These are phyloP conservation scores for Paralagenidium karlingii DNA, from an alignment of 352 stramenopile species.

Conservation along the genomic window DNA sequence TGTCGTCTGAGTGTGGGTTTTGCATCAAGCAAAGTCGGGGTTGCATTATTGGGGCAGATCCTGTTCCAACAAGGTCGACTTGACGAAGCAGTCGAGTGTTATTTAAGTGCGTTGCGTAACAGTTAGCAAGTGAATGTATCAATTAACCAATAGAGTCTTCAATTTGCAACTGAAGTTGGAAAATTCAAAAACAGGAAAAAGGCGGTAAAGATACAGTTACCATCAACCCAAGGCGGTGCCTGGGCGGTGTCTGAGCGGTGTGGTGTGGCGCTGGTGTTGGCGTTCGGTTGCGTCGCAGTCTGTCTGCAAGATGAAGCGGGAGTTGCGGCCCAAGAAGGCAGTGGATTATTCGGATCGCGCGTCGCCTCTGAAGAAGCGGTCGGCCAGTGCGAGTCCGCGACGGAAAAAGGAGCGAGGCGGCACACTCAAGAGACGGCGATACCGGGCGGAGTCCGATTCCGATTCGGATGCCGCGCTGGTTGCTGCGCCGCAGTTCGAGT, in stretches of 20 bases:
- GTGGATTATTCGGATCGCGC: slow-evolving; percentile 33
- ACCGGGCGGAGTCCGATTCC: too few relatives aligned
- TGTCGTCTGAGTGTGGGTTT: slow-evolving; percentile 37
- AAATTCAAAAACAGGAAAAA: slow-evolving; percentile 1
- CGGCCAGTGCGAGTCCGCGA: background rate
- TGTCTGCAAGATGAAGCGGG: slow-evolving; percentile 10
- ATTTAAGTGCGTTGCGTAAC: slow-evolving; percentile 38
- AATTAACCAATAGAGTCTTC: slow-evolving; percentile 1
- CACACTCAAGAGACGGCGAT: background rate
- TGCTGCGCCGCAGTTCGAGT: slow-evolving; percentile 4
- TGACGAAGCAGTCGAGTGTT: slow-evolving; percentile 48
- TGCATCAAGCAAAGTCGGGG: slow-evolving; percentile 16
- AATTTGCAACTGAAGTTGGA: background rate
- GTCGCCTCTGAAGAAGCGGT: slow-evolving; percentile 11
- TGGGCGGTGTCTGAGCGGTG: slow-evolving; percentile 1
- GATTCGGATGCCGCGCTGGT: too few relatives aligned
- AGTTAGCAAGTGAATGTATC: background rate
- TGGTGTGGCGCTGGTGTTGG: slow-evolving; percentile 4
- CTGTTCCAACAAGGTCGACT: slow-evolving; percentile 30
- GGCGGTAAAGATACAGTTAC: too few relatives aligned
- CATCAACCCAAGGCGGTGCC: too few relatives aligned
- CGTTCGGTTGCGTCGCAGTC: slow-evolving; percentile 1
- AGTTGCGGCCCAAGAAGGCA: slow-evolving; percentile 15
- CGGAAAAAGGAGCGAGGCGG: background rate
- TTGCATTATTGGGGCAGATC: slow-evolving; percentile 35